phyloP scores from a whole-genome alignment of 2,329 filamentous ascomycete species.

The Chlorencoelia australis region DNA sequence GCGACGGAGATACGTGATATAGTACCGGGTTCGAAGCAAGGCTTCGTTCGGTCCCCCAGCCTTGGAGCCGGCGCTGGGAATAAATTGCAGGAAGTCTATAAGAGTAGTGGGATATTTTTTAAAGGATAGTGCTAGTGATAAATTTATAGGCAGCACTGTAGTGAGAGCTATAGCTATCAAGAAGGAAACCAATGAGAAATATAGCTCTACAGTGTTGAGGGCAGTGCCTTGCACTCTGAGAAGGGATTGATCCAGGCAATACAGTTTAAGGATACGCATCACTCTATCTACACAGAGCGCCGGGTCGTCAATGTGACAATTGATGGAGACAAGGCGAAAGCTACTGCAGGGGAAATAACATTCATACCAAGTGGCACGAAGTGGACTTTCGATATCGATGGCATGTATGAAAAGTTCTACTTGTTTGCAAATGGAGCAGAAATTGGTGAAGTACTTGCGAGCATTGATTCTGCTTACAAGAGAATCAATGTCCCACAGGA shows the following conservation, averaged over 20 bases:
- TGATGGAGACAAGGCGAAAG: slow-evolving; percentile 20
- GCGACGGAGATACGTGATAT: slow-evolving; percentile 47
- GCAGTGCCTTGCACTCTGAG: slow-evolving; percentile 29
- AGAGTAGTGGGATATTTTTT: slow-evolving; percentile 39
- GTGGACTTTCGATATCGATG: slow-evolving; percentile 13
- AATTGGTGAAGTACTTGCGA: slow-evolving; percentile 18
- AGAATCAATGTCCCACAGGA: no score
- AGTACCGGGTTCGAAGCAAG: slow-evolving; percentile 39
- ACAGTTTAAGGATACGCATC: slow-evolving; percentile 38
- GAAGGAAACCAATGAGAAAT: slow-evolving; percentile 37
- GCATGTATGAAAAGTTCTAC: slow-evolving; percentile 17
- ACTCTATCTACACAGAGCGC: slow-evolving; percentile 41
- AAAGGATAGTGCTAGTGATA: slow-evolving; percentile 38
- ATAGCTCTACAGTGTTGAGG: slow-evolving; percentile 43
- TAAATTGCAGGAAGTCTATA: slow-evolving; percentile 28
- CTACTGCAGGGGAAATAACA: slow-evolving; percentile 15
- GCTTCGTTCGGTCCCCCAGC: slow-evolving; percentile 33
- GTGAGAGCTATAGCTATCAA: slow-evolving; percentile 38
- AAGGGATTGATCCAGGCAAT: slow-evolving; percentile 31
- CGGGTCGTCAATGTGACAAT: slow-evolving; percentile 35
- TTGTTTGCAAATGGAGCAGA: slow-evolving; percentile 23
- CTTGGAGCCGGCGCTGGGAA: slow-evolving; percentile 35
- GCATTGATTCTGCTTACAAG: no score
- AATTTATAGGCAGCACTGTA: slow-evolving; percentile 37
- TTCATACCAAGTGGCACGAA: slow-evolving; percentile 18